phyloP scores from a whole-genome alignment of 2,329 filamentous ascomycete genomes.

The Beauveria caledonica region DNA sequence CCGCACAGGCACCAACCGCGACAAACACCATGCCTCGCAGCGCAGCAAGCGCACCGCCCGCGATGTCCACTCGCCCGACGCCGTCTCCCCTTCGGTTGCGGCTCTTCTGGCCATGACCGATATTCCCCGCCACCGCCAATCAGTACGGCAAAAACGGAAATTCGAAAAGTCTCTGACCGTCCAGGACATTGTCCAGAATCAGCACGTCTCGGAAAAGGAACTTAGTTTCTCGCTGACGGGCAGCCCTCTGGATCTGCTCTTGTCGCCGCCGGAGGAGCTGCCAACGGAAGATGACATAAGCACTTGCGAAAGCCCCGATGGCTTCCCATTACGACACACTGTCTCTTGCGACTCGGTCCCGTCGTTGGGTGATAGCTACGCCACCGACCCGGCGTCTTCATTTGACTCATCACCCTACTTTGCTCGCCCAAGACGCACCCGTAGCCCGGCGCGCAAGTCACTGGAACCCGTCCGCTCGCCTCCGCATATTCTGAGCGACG shows the following conservation, averaged over 20 bases:
- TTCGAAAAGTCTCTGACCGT: constrained; percentile 35
- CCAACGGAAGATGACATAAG: constrained; percentile 39
- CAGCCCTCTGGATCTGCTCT: constrained; percentile 49
- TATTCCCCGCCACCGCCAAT: constrained; percentile 43
- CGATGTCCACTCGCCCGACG: constrained; percentile 34
- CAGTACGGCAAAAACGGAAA: constrained; percentile 25
- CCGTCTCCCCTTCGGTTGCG: constrained; percentile 50
- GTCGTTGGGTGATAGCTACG: constrained; percentile 48
- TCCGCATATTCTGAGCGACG: constrained; percentile 36
- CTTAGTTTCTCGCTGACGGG: constrained; percentile 45
- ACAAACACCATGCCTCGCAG: constrained; percentile 9
- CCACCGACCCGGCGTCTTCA: constrained; percentile 41
- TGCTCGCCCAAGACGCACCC: constrained; percentile 20
- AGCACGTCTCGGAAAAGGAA: constrained; percentile 50
- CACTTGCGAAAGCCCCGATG: constrained; percentile 43
- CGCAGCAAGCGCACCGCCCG: constrained; percentile 1
- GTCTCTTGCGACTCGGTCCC: constrained; percentile 54
- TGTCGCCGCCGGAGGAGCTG: constrained; percentile 52
- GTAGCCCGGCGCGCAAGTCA: constrained; percentile 37
- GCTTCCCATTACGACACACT: constrained; percentile 44
- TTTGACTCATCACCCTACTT: constrained; percentile 40
- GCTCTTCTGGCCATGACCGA: constrained; percentile 54
- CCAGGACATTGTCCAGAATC: constrained; percentile 46
- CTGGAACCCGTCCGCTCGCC: constrained; percentile 50
- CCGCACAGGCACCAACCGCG: constrained; percentile 1